These are phyloP conservation scores for Thermothelomyces thermophilus DNA, from an alignment of 2,329 filamentous ascomycete species.

Conservation along the genomic window DNA sequence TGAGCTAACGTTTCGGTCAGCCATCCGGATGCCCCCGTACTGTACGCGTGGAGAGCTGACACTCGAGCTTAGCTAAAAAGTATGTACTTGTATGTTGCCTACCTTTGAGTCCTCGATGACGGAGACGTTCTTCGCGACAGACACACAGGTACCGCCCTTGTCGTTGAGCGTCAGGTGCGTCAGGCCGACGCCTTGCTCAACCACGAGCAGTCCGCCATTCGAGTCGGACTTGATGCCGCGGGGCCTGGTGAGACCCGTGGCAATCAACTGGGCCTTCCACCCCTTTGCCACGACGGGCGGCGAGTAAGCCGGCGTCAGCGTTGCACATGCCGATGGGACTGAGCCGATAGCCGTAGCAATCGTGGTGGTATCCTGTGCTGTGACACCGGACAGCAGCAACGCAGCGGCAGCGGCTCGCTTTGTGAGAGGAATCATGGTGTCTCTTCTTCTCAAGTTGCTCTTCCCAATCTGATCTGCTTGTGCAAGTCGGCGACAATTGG, in stretches of 20 bases:
- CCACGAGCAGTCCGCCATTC: conserved; percentile 39
- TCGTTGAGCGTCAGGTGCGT: conserved; percentile 37
- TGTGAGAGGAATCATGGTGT: conserved; percentile 7
- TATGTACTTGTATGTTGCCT: too few species aligned
- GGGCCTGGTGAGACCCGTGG: conserved; percentile 32
- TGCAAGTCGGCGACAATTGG: background rate
- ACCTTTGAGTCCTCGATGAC: conserved; percentile 2
- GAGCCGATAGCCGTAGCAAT: background rate
- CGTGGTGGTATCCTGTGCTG: conserved; percentile 10
- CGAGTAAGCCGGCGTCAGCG: conserved; percentile 24
- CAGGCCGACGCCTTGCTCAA: conserved; percentile 39
- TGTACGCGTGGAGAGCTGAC: background rate
- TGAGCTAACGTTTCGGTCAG: conserved; percentile 35
- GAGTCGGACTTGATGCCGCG: conserved; percentile 41
- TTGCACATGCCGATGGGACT: conserved; percentile 20
- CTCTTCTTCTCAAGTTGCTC: too few species aligned
- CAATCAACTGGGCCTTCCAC: conserved; percentile 32
- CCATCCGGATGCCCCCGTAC: background rate
- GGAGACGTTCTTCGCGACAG: background rate
- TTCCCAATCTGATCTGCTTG: background rate
- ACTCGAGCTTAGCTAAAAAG: too few species aligned
- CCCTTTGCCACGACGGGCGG: conserved; percentile 29
- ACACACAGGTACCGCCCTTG: conserved; percentile 35
- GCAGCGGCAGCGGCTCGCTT: conserved; percentile 15
- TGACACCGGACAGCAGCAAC: conserved; percentile 8